Conservation (phyloP, 164 flowering plant species). For the Nymphaea thermarum region DNA sequence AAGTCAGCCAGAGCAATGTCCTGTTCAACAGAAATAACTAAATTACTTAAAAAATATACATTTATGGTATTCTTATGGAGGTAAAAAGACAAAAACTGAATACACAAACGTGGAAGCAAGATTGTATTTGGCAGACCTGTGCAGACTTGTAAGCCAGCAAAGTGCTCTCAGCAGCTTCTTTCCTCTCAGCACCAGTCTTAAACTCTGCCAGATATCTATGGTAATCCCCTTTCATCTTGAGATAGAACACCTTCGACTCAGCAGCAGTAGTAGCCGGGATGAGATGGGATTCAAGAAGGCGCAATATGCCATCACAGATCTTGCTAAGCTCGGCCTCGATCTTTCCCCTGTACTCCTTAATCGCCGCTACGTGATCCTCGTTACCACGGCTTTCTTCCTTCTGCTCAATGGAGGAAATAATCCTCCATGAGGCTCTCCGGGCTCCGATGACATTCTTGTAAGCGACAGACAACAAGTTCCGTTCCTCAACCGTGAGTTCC, state of each 20-base stretch:
- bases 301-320: slow-evolving; percentile 12
- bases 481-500: slow-evolving; percentile 11
- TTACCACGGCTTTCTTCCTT: slow-evolving; percentile 8
- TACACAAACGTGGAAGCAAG: neutral
- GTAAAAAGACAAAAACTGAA: neutral
- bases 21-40: neutral
- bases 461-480: slow-evolving; percentile 9
- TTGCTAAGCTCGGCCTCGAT: slow-evolving; percentile 11
- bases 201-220: slow-evolving; percentile 11
- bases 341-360: slow-evolving; percentile 12
- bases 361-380: slow-evolving; percentile 6
- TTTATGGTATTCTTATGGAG: too few species aligned
- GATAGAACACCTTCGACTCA: slow-evolving; percentile 10
- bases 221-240: slow-evolving; percentile 12
- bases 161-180: slow-evolving; percentile 13
- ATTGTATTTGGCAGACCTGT: slow-evolving; percentile 2
- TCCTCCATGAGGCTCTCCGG: slow-evolving; percentile 10
- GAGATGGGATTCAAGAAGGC: slow-evolving; percentile 9
- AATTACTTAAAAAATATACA: neutral
- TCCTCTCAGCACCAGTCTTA: slow-evolving; percentile 9
- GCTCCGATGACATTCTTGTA: slow-evolving; percentile 11
- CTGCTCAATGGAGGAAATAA: slow-evolving; percentile 6
- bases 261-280: slow-evolving; percentile 6
- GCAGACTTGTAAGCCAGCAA: slow-evolving; percentile 13
- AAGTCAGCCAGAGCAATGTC: slow-evolving; percentile 10